These are phyloP conservation scores for Anisogramma anomala DNA, from an alignment of 2,329 filamentous ascomycete genomes.

Conservation along the genomic window DNA sequence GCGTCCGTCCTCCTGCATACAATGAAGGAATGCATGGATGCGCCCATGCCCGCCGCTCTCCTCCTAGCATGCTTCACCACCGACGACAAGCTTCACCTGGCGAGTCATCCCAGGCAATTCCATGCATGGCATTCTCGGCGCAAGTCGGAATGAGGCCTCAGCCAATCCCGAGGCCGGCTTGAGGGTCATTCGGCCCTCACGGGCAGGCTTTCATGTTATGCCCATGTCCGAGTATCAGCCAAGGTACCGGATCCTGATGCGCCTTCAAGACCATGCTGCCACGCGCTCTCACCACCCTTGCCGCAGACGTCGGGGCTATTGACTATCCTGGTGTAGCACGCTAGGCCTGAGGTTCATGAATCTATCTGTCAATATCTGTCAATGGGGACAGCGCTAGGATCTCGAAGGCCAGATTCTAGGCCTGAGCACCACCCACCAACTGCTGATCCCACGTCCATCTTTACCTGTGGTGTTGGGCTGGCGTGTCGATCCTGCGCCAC, in stretches of 20 bases:
- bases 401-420: background rate
- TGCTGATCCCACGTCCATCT: no score
- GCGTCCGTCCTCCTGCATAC: conserved; percentile 7
- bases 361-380: no score
- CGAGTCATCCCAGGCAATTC: background rate
- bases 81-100: conserved; percentile 6
- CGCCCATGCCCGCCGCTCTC: conserved; percentile 2
- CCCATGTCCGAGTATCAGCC: conserved; percentile 1
- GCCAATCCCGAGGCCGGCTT: conserved; percentile 12
- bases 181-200: conserved; percentile 12
- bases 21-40: background rate
- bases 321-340: conserved; percentile 5
- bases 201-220: conserved; percentile 10
- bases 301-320: conserved; percentile 6
- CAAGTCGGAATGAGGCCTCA: conserved; percentile 1
- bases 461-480: no score
- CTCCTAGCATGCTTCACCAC: background rate
- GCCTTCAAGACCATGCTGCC: conserved; percentile 2
- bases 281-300: conserved; percentile 1
- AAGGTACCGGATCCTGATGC: background rate
- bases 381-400: no score
- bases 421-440: no score
- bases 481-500: conserved; percentile 8
- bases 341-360: conserved; percentile 12
- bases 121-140: conserved; percentile 11